Evolutionary conservation across 495 filamentous ascomycete species (phyloP).

Genomic region (Podospora comata): DNA sequence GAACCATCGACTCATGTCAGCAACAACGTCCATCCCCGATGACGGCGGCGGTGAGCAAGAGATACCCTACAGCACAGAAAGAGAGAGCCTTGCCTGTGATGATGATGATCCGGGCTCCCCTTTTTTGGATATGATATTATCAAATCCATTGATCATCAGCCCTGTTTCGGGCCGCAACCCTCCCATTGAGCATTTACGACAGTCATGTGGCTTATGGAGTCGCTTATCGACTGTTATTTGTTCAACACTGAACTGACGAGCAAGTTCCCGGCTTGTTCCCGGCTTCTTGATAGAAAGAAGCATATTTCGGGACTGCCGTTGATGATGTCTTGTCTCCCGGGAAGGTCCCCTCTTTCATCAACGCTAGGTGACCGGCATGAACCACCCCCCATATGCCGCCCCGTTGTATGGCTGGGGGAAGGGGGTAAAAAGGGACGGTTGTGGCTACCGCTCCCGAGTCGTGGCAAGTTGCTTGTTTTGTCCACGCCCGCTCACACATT

Average conservation of each 20-base stretch:
- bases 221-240: neutral
- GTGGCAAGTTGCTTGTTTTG: conserved; percentile 9
- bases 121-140: neutral
- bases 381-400: neutral
- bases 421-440: conserved; percentile 3
- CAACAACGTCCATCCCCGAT: neutral
- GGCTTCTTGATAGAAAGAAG: neutral
- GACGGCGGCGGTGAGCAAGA: neutral
- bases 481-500: neutral
- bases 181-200: neutral
- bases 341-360: neutral
- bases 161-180: neutral
- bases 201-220: neutral
- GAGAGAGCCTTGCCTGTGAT: no score
- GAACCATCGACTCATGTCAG: neutral
- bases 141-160: neutral
- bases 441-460: conserved; percentile 17
- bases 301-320: neutral
- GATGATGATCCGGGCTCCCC: no score
- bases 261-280: neutral
- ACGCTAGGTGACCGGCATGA: neutral
- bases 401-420: neutral
- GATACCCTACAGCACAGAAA: no score
- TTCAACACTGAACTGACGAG: neutral
- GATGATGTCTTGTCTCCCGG: conserved; percentile 1